Percentiles rank a stretch among this genome's conserved stretches.
These are phyloP conservation scores for Picea abies DNA, from an alignment of 83 land plant genomes.

Conservation along the genomic window DNA sequence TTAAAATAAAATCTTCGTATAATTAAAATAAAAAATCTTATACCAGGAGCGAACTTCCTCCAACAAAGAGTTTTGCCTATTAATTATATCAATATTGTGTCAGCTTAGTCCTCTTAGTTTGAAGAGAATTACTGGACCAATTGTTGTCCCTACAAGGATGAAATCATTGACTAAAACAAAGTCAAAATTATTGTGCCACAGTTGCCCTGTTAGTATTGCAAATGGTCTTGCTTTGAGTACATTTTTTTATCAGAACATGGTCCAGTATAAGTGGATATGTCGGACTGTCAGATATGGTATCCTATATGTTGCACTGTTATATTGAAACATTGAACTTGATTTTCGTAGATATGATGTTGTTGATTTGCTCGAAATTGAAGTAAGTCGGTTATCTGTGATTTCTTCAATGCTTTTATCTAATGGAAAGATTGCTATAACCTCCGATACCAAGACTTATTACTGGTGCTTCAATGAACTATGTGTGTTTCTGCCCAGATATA, in stretches of 20 bases:
- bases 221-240: not conserved
- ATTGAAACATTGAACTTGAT: not conserved
- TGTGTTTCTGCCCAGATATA: no score
- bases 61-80: not conserved
- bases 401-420: not conserved
- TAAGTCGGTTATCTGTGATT: not conserved
- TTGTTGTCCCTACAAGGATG: no score
- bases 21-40: not conserved
- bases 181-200: no score
- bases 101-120: no score
- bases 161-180: no score
- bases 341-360: not conserved
- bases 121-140: no score
- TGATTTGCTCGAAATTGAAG: not conserved
- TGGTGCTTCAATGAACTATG: no score
- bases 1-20: not conserved
- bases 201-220: no score
- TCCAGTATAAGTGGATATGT: not conserved
- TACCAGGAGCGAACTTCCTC: not conserved
- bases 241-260: not conserved
- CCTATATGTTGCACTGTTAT: not conserved
- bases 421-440: not conserved
- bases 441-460: no score
- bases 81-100: not conserved
- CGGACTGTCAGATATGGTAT: not conserved